Conservation (phyloP, 441 rosid species). For the Melastoma candidum region DNA sequence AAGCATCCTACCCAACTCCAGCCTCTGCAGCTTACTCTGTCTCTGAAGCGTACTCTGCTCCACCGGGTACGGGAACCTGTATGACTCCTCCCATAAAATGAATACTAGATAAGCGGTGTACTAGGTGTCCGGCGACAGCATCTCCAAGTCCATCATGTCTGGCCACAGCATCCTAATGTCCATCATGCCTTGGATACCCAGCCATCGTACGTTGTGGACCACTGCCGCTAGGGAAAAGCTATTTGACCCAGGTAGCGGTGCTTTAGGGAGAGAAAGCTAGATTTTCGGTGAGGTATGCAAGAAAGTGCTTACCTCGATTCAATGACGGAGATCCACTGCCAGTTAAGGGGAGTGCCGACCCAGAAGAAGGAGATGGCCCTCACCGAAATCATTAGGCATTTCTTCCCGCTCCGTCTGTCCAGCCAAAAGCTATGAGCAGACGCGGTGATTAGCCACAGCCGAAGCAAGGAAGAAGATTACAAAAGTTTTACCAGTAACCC, state of each 20-base stretch:
- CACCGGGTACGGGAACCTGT: slow-evolving; percentile 27
- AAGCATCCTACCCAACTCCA: slow-evolving; percentile 33
- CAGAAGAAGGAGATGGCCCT: slow-evolving; percentile 48
- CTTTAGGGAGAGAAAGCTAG: background rate
- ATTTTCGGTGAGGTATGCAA: background rate
- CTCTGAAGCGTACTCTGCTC: no score
- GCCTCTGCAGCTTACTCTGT: slow-evolving; percentile 21
- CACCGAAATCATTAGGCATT: slow-evolving; percentile 45
- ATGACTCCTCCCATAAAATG: slow-evolving; percentile 6
- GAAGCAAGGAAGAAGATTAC: no score
- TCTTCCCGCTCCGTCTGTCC: slow-evolving; percentile 45
- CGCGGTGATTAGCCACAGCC: no score
- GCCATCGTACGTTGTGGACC: slow-evolving; percentile 45
- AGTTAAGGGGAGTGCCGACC: slow-evolving; percentile 42
- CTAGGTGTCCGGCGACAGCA: slow-evolving; percentile 20
- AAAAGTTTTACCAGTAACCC: no score
- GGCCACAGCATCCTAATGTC: slow-evolving; percentile 18
- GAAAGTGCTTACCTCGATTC: slow-evolving; percentile 29
- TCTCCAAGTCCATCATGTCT: no score
- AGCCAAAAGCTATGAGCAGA: slow-evolving; percentile 43
- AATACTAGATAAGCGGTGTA: slow-evolving; percentile 44
- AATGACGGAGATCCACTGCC: slow-evolving; percentile 36
- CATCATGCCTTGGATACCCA: slow-evolving; percentile 48
- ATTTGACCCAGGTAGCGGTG: background rate
- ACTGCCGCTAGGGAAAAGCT: slow-evolving; percentile 61